Conservation (phyloP, 2,329 filamentous ascomycete species). For the Cladophialophora exuberans region DNA sequence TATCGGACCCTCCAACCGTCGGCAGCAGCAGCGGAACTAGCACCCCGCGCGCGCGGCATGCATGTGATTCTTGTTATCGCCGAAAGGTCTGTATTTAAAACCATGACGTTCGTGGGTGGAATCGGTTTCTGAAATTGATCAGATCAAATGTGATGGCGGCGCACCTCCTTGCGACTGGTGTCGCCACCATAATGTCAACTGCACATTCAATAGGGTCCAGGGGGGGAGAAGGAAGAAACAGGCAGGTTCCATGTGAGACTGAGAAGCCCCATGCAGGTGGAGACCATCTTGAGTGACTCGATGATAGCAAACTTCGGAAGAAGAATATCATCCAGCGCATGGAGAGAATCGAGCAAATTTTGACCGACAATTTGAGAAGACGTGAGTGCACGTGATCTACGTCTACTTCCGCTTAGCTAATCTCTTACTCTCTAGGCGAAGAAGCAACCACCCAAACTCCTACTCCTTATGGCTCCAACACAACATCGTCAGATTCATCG, state of each 20-base stretch:
- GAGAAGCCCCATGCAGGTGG: not conserved
- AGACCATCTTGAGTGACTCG: not conserved
- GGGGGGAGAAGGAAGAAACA: conserved; percentile 34
- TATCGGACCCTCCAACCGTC: not conserved
- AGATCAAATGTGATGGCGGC: conserved; percentile 54
- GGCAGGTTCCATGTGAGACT: conserved; percentile 16
- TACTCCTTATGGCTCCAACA: conserved; percentile 20
- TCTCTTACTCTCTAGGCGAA: not conserved
- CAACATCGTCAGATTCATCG: conserved; percentile 35
- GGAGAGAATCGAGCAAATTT: conserved; percentile 45
- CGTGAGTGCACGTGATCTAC: conserved; percentile 4
- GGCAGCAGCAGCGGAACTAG: not conserved
- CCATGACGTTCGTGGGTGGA: not conserved
- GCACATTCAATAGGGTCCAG: conserved; percentile 48
- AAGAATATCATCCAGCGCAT: conserved; percentile 44
- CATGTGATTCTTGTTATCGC: conserved; percentile 56
- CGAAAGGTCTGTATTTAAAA: conserved; percentile 46
- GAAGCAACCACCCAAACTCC: not conserved
- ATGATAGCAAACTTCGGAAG: conserved; percentile 30
- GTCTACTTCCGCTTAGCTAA: not conserved
- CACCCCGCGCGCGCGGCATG: conserved; percentile 27
- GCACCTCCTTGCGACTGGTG: conserved; percentile 18
- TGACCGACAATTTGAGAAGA: conserved; percentile 37
- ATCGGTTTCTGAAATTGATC: conserved; percentile 1
- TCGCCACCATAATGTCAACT: conserved; percentile 37